A percentile compares a stretch with the other conserved stretches of the same genome.
These are phyloP conservation scores for Pyrenochaeta sp. DNA, from an alignment of 2,329 filamentous ascomycete species.

Conservation along the genomic window DNA sequence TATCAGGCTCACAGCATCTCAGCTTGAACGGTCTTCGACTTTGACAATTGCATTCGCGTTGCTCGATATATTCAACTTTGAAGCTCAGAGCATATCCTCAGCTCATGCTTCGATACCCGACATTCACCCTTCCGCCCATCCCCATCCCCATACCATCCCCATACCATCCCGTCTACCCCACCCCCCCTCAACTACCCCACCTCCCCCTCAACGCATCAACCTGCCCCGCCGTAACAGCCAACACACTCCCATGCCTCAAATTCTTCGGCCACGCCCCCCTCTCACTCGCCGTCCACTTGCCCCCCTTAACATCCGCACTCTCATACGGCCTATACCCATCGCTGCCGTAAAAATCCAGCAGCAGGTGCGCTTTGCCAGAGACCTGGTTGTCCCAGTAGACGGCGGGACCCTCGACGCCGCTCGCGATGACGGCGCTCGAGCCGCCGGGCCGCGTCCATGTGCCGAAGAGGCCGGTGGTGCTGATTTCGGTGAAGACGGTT, in stretches of 20 bases:
- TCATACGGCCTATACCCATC: conserved; percentile 63
- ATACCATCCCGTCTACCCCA: conserved; percentile 19
- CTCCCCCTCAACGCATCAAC: conserved; percentile 51
- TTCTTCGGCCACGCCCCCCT: conserved; percentile 55
- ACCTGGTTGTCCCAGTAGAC: conserved; percentile 45
- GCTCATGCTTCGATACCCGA: too few species aligned
- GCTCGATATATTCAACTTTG: too few species aligned
- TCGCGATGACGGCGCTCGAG: conserved; percentile 49
- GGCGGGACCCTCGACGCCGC: conserved; percentile 41
- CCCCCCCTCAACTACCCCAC: conserved; percentile 43
- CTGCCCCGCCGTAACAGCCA: conserved; percentile 55
- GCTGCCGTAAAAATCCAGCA: conserved; percentile 51
- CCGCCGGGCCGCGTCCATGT: conserved; percentile 61
- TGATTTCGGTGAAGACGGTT: conserved; percentile 61
- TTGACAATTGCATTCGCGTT: too few species aligned
- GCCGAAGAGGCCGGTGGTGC: conserved; percentile 59
- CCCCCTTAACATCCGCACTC: conserved; percentile 53
- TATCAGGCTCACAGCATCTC: too few species aligned
- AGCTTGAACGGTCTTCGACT: too few species aligned
- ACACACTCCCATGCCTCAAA: conserved; percentile 61
- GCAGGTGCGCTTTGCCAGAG: conserved; percentile 50
- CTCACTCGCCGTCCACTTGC: conserved; percentile 57
- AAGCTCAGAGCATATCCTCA: too few species aligned
- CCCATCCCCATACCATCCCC: not conserved
- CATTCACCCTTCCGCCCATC: too few species aligned